Base-by-base conservation (phyloP, 2,329 filamentous ascomycete species). In the Ceratocystiopsis brevicomis region DNA sequence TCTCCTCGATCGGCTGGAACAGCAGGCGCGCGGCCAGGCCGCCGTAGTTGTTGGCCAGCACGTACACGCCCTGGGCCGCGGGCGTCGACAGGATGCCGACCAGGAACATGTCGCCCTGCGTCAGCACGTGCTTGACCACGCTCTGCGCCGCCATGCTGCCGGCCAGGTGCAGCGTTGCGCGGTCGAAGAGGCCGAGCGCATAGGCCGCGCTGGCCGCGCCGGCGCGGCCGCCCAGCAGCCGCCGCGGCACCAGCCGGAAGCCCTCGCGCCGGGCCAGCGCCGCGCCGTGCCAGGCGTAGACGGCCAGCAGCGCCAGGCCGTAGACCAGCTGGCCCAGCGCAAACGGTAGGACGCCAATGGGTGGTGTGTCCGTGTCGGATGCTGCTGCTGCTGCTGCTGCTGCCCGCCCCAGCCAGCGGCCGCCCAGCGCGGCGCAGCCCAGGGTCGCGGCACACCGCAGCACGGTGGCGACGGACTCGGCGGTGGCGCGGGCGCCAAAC, bases 1-100 rank as follows among this genome's bases (percentile, higher is more conserved):
- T 88, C 60, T 98, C 92, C 59, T 98, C 90, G 47, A 98, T 76
- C 9, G 90, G 92, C 54, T 96, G 90, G 57, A 98, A 88, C 41
- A 98, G 64, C 49, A 96, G 74, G 3, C 90, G 75, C 0, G 90
- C 90, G 25, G 93, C 64, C 0, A 98, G 71, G 3, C 87, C 83
- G 18, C 90, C 90, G 57, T 90, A 98, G 59, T 96, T 98, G 53
- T 86, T 86, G 42, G 88, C 90, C 6, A 98, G 69, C 0, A 87
- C 85, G 56, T 96, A 98, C 34, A 85, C 77, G 14, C 90, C 90
- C 62, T 96, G 90, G 5, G 87, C 81, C 37, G 75, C 67, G 1
- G 90, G 71, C 0, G 77, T 76, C 8, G 87, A 79, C 45, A 96
- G 68, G 13, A 78, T 63, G 15, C 82, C 79, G 49, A 98, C 79